Percentiles rank a stretch among this genome's conserved stretches.
phyloP scores from a whole-genome alignment of 352 stramenopile species.

The Pythium sukuiense region DNA sequence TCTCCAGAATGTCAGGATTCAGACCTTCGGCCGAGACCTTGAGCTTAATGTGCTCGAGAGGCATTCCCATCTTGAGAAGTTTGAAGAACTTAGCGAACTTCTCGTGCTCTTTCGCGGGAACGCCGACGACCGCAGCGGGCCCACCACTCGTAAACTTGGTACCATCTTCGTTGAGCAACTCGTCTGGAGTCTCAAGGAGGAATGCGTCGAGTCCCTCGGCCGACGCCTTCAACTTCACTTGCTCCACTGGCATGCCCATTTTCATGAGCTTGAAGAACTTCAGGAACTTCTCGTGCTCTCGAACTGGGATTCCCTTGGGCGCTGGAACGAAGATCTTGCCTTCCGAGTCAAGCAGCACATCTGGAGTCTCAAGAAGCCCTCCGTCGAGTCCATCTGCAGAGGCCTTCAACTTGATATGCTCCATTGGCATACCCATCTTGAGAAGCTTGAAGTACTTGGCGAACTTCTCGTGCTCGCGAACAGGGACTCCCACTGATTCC shows the following conservation, averaged over 20 bases:
- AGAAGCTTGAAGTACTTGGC: constrained; percentile 95
- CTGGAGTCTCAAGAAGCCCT: constrained; percentile 51
- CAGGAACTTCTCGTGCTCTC: constrained; percentile 64
- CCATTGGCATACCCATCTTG: constrained; percentile 85
- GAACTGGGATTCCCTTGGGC: constrained; percentile 45
- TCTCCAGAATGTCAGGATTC: constrained; percentile 48
- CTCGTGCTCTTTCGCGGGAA: constrained; percentile 81
- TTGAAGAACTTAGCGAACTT: constrained; percentile 87
- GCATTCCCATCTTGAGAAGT: constrained; percentile 81
- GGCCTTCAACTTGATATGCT: constrained; percentile 90
- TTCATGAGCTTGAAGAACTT: constrained; percentile 86
- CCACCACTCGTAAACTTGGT: constrained; percentile 28
- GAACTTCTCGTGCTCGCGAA: constrained; percentile 91
- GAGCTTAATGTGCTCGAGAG: constrained; percentile 61
- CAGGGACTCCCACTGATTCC: constrained; percentile 38
- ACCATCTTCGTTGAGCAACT: constrained; percentile 58
- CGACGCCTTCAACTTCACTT: constrained; percentile 73
- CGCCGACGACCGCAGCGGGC: constrained; percentile 28
- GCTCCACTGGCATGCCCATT: constrained; percentile 80
- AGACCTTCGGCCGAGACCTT: constrained; percentile 66
- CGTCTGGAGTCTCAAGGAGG: constrained; percentile 77
- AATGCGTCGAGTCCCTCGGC: constrained; percentile 88
- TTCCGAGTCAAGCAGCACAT: constrained; percentile 53
- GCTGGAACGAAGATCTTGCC: constrained; percentile 41
- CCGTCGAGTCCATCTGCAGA: constrained; percentile 59